phyloP scores from a whole-genome alignment of 2,329 filamentous ascomycete species.

The Fusarium dlaminii region DNA sequence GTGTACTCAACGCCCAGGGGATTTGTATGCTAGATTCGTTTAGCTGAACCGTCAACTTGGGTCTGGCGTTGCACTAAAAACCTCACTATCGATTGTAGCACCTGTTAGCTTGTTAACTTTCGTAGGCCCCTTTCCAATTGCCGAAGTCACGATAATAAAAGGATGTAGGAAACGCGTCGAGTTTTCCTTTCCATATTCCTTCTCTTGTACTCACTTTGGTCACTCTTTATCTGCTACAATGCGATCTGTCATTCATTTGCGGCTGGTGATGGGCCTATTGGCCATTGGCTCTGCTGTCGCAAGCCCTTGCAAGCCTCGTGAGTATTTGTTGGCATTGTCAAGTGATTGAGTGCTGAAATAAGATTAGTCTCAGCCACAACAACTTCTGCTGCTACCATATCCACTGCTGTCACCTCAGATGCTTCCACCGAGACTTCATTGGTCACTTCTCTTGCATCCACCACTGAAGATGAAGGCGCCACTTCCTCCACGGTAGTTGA shows the following conservation, averaged over 20 bases:
- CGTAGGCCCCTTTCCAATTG: not conserved
- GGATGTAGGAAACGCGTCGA: accelerated
- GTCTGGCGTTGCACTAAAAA: not conserved
- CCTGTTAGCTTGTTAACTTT: not conserved
- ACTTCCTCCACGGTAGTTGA: not conserved
- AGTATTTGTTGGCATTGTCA: not conserved
- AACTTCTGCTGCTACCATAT: not conserved
- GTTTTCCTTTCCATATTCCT: accelerated
- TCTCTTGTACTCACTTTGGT: not conserved
- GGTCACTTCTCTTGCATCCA: not conserved
- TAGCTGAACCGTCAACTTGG: not conserved
- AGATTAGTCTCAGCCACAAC: not conserved
- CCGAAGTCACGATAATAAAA: not conserved
- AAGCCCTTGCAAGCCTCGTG: not conserved
- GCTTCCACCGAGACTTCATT: not conserved
- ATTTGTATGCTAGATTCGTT: not conserved
- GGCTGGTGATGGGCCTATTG: not conserved
- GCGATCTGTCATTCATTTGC: not conserved
- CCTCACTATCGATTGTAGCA: not conserved
- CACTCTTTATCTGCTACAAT: not conserved
- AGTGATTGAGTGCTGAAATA: not conserved
- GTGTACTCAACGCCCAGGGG: not conserved
- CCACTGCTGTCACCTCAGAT: not conserved
- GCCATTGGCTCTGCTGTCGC: not conserved
- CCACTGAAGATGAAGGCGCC: not conserved